phyloP scores from a whole-genome alignment of 768 basidiomycete genomes.

The Tephrocybe sp. region DNA sequence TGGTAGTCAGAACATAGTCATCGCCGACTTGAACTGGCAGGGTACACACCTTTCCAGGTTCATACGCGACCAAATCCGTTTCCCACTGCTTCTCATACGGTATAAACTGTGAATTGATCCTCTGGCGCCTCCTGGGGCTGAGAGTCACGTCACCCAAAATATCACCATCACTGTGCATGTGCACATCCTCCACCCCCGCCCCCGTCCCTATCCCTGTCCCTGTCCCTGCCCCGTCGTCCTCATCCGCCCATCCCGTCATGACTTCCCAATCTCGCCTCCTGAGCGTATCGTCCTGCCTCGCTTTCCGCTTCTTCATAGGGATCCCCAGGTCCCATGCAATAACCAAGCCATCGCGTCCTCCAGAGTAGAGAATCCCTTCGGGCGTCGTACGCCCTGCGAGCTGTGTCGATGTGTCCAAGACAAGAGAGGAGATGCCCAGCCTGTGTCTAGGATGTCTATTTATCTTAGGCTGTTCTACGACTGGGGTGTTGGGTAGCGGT shows the following conservation, averaged over 20 bases:
- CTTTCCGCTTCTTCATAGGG: conserved; percentile 49
- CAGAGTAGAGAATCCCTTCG: conserved; percentile 87
- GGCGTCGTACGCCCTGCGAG: conserved; percentile 65
- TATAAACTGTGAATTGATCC: conserved; percentile 34
- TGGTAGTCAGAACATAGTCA: conserved; percentile 9
- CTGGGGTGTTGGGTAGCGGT: conserved; percentile 22
- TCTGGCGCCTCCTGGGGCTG: conserved; percentile 29
- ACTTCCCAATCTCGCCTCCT: conserved; percentile 57
- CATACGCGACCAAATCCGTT: conserved; percentile 54
- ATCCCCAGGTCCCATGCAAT: conserved; percentile 86
- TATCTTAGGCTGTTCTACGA: conserved; percentile 22
- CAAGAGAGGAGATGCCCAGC: conserved; percentile 84
- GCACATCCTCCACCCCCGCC: conserved; percentile 49
- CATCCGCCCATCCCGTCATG: conserved; percentile 83
- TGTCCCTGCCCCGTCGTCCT: too few species aligned
- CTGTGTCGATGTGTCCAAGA: conserved; percentile 79
- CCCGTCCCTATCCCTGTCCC: too few species aligned
- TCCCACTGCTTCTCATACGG: conserved; percentile 82
- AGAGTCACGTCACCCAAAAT: conserved; percentile 66
- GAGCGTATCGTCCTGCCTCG: conserved; percentile 23
- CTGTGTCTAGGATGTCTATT: conserved; percentile 73
- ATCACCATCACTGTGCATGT: conserved; percentile 70
- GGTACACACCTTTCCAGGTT: conserved; percentile 45
- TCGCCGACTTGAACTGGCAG: background rate
- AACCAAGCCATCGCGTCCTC: conserved; percentile 84